Evolutionary conservation across 805 yeast genomes (phyloP), one percentile per base, ranked within the genome.

Genomic region (Ogataea haglerorum): DNA sequence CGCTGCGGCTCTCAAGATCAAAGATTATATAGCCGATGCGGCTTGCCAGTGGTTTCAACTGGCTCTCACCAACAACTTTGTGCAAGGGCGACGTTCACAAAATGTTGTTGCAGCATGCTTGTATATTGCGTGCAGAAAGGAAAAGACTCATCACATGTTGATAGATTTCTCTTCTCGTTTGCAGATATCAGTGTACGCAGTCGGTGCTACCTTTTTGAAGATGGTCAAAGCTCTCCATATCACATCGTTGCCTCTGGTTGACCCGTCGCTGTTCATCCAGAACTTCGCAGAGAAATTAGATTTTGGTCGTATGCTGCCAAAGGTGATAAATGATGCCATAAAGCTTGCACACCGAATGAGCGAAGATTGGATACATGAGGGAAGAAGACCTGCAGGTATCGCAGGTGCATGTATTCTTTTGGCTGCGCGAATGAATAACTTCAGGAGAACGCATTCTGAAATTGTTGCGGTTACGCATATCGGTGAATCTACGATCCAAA

Each of bases 341-440:
- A 78, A 81, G 53, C 65, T 93, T 16, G 95, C 96, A 0, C 86
- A 80, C 57, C 72, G 96, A 51, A 93, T 93, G 99, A 73, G 90
- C 10, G 77, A 80, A 30, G 98, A 93, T 57, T 93, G 98, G 97
- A 85, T 93, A 51, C 86, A 82, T 59, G 95, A 88, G 64, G 99
- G 99, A 18, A 76, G 99, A 58, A 73, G 98, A 47, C 99, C 99
- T 0, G 98, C 99, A 0, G 99, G 99, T 54, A 79, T 93, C 39
- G 99, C 99, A 0, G 99, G 98, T 16, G 99, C 99, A 0, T 89
- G 97, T 63, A 70, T 93, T 2, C 60, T 95, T 32, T 66, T 93
- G 36, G 99, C 99, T 0, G 93, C 97, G 2, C 75, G 99, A 63
- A 95, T 93, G 98, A 93, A 93, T 64, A 90, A 90, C 57, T 82